A percentile compares a stretch with the other conserved stretches of the same genome.
Conservation (phyloP, 164 flowering plant genomes). For the Pachysandra terminalis region DNA sequence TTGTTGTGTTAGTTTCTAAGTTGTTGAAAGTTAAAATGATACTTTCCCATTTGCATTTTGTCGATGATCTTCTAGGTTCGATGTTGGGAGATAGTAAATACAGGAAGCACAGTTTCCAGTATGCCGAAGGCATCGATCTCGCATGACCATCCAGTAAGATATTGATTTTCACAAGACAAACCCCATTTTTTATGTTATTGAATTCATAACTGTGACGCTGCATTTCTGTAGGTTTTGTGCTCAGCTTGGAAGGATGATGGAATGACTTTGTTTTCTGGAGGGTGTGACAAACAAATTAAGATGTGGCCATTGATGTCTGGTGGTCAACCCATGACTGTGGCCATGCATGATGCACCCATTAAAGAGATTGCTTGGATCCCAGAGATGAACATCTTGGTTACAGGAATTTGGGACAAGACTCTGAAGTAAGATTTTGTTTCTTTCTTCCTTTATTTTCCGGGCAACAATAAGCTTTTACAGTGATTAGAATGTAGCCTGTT, state of each 20-base stretch:
- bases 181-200: not conserved
- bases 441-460: too few relatives aligned
- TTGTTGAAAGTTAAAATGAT: not conserved
- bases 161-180: not conserved
- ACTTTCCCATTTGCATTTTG: not conserved
- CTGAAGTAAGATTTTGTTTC: too few relatives aligned
- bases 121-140: constrained; percentile 74
- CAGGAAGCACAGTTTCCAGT: constrained; percentile 43
- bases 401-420: too few relatives aligned
- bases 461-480: too few relatives aligned
- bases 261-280: constrained; percentile 92
- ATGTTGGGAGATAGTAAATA: constrained; percentile 77
- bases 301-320: constrained; percentile 98
- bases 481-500: too few relatives aligned
- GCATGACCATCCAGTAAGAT: constrained; percentile 92
- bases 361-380: too few relatives aligned
- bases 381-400: too few relatives aligned
- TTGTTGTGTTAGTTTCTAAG: too few relatives aligned
- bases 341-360: too few relatives aligned
- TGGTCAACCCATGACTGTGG: too few relatives aligned
- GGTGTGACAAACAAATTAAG: constrained; percentile 95
- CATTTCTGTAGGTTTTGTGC: constrained; percentile 66
- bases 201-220: not conserved
- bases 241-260: constrained; percentile 99
- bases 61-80: constrained; percentile 55